phyloP scores from a whole-genome alignment of 768 basidiomycete species.

The Tulasnella sp. region DNA sequence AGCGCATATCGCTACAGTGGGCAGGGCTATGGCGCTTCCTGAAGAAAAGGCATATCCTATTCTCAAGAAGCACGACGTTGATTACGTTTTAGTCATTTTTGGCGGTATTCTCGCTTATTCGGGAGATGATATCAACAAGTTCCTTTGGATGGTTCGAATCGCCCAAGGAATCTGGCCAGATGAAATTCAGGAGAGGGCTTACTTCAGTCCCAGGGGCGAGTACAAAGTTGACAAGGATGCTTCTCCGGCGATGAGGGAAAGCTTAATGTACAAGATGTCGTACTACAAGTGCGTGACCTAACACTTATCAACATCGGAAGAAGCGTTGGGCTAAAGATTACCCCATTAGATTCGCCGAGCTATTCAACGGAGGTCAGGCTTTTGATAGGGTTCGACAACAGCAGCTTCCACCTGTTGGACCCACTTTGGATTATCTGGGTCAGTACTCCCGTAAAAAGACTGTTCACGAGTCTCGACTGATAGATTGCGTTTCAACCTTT shows the following conservation, averaged over 20 bases:
- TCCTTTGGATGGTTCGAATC: slow-evolving; percentile 96
- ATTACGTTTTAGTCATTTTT: slow-evolving; percentile 94
- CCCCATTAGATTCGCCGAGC: slow-evolving; percentile 58
- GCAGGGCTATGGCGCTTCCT: slow-evolving; percentile 89
- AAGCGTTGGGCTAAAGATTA: not conserved
- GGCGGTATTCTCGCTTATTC: slow-evolving; percentile 94
- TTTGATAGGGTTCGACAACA: slow-evolving; percentile 90
- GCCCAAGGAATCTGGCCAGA: slow-evolving; percentile 97
- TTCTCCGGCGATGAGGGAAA: slow-evolving; percentile 78
- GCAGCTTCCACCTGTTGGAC: slow-evolving; percentile 57
- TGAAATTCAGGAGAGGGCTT: slow-evolving; percentile 89
- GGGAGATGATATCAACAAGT: slow-evolving; percentile 99
- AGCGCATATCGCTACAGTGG: slow-evolving; percentile 98
- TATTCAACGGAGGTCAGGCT: slow-evolving; percentile 58
- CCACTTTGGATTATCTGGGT: slow-evolving; percentile 83
- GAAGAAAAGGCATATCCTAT: slow-evolving; percentile 98
- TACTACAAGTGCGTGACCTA: slow-evolving; percentile 60
- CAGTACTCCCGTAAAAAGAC: slow-evolving; percentile 22
- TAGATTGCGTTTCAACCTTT: slow-evolving; percentile 9
- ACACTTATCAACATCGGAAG: slow-evolving; percentile 12
- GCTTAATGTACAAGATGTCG: slow-evolving; percentile 99
- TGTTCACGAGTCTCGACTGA: slow-evolving; percentile 7
- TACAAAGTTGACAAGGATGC: slow-evolving; percentile 85
- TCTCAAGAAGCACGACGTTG: slow-evolving; percentile 91
- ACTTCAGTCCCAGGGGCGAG: slow-evolving; percentile 85